These are phyloP conservation scores for Mycena leptocephala DNA, from an alignment of 768 basidiomycete genomes.

Conservation along the genomic window DNA sequence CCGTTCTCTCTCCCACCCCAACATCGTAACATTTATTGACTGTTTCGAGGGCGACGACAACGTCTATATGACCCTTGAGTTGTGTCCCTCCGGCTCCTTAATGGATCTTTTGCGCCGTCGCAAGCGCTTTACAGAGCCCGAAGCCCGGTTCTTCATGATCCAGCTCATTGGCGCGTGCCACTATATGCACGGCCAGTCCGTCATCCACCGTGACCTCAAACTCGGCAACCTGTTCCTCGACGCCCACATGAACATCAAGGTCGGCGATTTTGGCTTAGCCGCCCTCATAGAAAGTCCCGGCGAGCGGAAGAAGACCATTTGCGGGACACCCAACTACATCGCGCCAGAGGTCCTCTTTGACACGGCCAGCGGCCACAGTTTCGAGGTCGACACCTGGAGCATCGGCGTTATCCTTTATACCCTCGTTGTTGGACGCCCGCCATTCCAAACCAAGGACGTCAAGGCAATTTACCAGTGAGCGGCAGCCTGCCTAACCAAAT, in stretches of 20 bases:
- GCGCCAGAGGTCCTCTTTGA: conserved; percentile 98
- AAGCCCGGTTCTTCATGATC: conserved; percentile 93
- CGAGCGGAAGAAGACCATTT: conserved; percentile 98
- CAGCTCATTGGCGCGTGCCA: conserved; percentile 97
- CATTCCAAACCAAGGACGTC: conserved; percentile 98
- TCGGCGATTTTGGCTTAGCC: conserved; percentile 97
- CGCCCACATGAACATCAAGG: conserved; percentile 93
- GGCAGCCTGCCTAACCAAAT: background rate
- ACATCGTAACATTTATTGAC: conserved; percentile 93
- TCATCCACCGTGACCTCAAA: conserved; percentile 98
- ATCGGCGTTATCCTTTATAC: conserved; percentile 98
- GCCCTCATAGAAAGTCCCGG: conserved; percentile 97
- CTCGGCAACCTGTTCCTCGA: conserved; percentile 97
- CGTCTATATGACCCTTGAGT: conserved; percentile 97
- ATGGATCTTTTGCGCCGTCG: conserved; percentile 94
- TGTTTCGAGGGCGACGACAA: conserved; percentile 97
- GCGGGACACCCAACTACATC: conserved; percentile 99
- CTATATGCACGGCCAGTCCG: conserved; percentile 97
- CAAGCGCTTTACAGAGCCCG: conserved; percentile 91
- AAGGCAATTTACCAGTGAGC: conserved; percentile 94
- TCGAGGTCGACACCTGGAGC: conserved; percentile 99
- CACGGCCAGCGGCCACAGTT: conserved; percentile 96
- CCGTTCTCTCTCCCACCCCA: conserved; percentile 90
- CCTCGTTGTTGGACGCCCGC: conserved; percentile 93
- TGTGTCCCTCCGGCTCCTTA: conserved; percentile 91